Percentiles rank a stretch among this genome's conserved stretches.
Conservation (phyloP, 768 basidiomycete species). For the Tubosaeta sp. region DNA sequence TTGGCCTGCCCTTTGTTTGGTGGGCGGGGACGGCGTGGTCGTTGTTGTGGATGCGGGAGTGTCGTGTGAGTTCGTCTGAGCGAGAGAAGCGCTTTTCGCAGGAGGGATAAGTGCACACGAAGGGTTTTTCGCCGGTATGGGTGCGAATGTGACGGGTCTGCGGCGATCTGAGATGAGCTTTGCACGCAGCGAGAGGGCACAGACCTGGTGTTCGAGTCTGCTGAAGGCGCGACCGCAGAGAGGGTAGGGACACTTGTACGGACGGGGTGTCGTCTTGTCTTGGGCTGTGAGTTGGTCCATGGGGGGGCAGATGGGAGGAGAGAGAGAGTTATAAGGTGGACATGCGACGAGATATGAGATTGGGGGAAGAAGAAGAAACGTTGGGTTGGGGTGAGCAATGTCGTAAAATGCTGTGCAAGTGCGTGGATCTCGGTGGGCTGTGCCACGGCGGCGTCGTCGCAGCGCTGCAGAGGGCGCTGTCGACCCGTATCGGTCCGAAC, state of each 20-base stretch:
- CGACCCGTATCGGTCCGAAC: slow-evolving; percentile 24
- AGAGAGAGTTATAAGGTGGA: not conserved
- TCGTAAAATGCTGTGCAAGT: not conserved
- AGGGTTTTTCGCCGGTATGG: slow-evolving; percentile 98
- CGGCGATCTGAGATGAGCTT: slow-evolving; percentile 13
- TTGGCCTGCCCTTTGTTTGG: slow-evolving; percentile 25
- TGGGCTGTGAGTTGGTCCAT: slow-evolving; percentile 23
- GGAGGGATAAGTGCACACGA: slow-evolving; percentile 84
- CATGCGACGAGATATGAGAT: not conserved
- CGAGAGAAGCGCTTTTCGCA: slow-evolving; percentile 98
- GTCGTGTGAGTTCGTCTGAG: slow-evolving; percentile 97
- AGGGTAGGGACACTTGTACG: slow-evolving; percentile 94
- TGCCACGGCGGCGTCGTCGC: not conserved
- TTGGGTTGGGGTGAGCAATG: not conserved
- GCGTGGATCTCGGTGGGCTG: not conserved
- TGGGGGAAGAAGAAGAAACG: not conserved
- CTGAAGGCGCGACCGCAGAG: slow-evolving; percentile 95
- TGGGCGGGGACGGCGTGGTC: slow-evolving; percentile 35
- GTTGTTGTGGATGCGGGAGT: slow-evolving; percentile 87
- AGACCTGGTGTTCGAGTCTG: slow-evolving; percentile 91
- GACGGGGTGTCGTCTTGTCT: slow-evolving; percentile 52
- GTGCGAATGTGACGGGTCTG: slow-evolving; percentile 98
- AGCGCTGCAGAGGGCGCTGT: not conserved
- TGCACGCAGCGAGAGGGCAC: slow-evolving; percentile 19
- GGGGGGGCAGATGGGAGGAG: slow-evolving; percentile 17